A percentile compares a stretch with the other conserved stretches of the same genome.
Evolutionary conservation across 2,329 filamentous ascomycete genomes (phyloP).

Genomic region (Pleoardoris graminearum): DNA sequence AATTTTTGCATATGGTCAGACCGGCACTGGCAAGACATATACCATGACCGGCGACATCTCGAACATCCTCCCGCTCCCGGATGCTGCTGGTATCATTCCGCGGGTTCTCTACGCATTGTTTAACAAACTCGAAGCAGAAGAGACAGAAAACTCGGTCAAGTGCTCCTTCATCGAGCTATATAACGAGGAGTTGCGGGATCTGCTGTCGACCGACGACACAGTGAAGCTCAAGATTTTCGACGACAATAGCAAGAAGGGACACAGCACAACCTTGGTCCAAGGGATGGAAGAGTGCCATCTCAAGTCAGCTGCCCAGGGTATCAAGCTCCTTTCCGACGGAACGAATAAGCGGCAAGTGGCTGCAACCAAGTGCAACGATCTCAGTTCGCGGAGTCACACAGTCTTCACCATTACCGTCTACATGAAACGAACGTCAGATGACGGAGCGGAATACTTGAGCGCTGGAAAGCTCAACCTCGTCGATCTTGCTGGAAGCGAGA

Average conservation of each 20-base stretch:
- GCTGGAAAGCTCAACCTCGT: slow-evolving; percentile 95
- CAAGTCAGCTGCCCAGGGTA: slow-evolving; percentile 78
- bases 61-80: slow-evolving; percentile 84
- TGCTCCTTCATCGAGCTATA: slow-evolving; percentile 99
- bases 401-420: slow-evolving; percentile 96
- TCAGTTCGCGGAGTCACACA: slow-evolving; percentile 95
- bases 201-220: slow-evolving; percentile 79
- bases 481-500: slow-evolving; percentile 95
- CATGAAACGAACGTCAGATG: slow-evolving; percentile 77
- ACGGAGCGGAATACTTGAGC: slow-evolving; percentile 86
- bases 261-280: slow-evolving; percentile 84
- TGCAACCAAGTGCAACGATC: slow-evolving; percentile 98
- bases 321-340: slow-evolving; percentile 84
- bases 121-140: slow-evolving; percentile 74
- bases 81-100: slow-evolving; percentile 93
- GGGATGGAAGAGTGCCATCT: slow-evolving; percentile 98
- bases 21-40: slow-evolving; percentile 97
- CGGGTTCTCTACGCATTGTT: slow-evolving; percentile 87
- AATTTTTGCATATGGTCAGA: slow-evolving; percentile 98
- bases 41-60: slow-evolving; percentile 99
- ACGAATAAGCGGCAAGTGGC: slow-evolving; percentile 97
- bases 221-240: slow-evolving; percentile 95
- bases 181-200: slow-evolving; percentile 92
- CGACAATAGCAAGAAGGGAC: slow-evolving; percentile 80
- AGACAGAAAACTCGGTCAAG: slow-evolving; percentile 85